phyloP scores from a whole-genome alignment of 2,329 filamentous ascomycete genomes.

The Diaporthe humulicola region DNA sequence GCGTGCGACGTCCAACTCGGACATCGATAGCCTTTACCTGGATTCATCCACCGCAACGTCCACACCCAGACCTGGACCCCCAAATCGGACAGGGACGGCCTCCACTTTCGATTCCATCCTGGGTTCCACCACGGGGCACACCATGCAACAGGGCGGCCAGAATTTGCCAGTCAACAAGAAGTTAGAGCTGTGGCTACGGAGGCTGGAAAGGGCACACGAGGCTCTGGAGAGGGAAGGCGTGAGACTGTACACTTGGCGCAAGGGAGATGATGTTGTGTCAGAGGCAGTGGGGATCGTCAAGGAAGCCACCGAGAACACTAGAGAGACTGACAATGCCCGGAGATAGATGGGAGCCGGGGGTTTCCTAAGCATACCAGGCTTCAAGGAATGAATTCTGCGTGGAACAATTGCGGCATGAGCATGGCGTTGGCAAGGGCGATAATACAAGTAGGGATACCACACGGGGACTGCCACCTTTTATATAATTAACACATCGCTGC shows the following conservation, averaged over 20 bases:
- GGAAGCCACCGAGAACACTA: constrained; percentile 61
- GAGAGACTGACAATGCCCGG: constrained; percentile 31
- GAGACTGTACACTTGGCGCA: constrained; percentile 78
- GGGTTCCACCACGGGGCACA: constrained; percentile 42
- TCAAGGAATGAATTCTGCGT: background rate
- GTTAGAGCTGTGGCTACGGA: constrained; percentile 78
- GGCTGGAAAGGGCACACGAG: constrained; percentile 75
- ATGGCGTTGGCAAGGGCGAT: constrained; percentile 24
- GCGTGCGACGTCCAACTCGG: constrained; percentile 54
- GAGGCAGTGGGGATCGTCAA: constrained; percentile 76
- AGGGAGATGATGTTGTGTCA: constrained; percentile 76
- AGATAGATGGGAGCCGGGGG: background rate
- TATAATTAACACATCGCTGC: background rate
- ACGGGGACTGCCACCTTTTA: background rate
- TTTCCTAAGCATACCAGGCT: background rate
- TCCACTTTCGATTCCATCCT: constrained; percentile 38
- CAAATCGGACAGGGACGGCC: constrained; percentile 34
- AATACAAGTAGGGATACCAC: constrained; percentile 12
- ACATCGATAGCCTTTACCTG: constrained; percentile 52
- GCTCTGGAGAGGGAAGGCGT: constrained; percentile 75
- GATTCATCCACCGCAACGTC: constrained; percentile 41
- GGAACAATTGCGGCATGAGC: constrained; percentile 18
- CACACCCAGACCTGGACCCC: constrained; percentile 41
- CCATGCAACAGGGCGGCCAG: constrained; percentile 39
- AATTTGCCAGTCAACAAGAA: constrained; percentile 69